Evolutionary conservation across 139 green algal genomes (phyloP).

Genomic region (Micractinium sp.): DNA sequence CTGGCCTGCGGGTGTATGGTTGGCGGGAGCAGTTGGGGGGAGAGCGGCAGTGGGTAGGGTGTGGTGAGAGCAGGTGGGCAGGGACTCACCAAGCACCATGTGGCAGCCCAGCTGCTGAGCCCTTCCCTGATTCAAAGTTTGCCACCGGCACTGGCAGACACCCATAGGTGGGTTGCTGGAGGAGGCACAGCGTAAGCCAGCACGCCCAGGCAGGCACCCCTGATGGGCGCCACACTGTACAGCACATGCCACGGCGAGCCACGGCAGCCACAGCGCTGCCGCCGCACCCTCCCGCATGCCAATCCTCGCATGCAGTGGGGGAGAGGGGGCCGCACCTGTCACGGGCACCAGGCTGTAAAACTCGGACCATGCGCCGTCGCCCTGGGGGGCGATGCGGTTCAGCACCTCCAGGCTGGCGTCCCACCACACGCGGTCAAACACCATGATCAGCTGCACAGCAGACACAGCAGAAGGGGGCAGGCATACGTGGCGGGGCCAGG

Average conservation of each 20-base stretch:
- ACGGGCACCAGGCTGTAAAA: neutral
- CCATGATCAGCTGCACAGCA: neutral
- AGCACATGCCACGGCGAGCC: slow-evolving; percentile 4
- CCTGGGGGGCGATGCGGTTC: neutral
- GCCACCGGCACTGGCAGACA: no score
- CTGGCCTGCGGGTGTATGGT: neutral
- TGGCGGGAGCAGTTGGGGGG: neutral
- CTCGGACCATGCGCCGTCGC: slow-evolving; percentile 27
- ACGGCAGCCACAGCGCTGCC: neutral
- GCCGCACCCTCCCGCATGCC: neutral
- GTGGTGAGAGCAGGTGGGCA: no score
- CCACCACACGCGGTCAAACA: neutral
- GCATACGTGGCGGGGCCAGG: no score
- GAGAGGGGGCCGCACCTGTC: neutral
- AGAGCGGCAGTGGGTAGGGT: no score
- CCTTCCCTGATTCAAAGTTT: no score
- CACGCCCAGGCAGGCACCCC: neutral
- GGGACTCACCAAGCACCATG: no score
- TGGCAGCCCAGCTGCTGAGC: no score
- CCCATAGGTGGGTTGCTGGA: neutral
- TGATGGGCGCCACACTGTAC: neutral
- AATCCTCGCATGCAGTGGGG: neutral
- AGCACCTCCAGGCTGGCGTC: neutral
- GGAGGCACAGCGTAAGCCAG: neutral
- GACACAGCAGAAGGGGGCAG: neutral